Percentiles rank a stretch among this genome's conserved stretches.
Evolutionary conservation across 495 filamentous ascomycete species (phyloP).

Genomic region (Podospora conica): DNA sequence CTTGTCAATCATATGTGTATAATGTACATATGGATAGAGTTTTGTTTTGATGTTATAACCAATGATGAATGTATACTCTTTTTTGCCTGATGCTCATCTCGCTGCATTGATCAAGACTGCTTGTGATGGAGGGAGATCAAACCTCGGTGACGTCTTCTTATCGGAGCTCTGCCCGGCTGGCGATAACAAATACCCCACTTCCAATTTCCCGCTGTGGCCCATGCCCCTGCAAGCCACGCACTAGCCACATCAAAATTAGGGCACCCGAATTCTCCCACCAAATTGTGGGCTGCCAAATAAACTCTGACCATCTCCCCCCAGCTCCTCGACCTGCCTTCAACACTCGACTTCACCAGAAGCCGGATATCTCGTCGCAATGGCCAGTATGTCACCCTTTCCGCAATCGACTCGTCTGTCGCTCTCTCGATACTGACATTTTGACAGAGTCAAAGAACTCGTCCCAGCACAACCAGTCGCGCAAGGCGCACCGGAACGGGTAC

Average conservation of each 20-base stretch:
- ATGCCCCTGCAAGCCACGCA: neutral
- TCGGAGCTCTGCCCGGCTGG: neutral
- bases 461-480: conserved; percentile 93
- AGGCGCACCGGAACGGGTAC: conserved; percentile 97
- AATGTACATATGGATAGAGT: conserved; percentile 8
- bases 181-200: neutral
- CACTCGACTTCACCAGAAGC: conserved; percentile 27
- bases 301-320: conserved; percentile 18
- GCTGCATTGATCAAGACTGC: neutral
- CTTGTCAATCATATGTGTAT: neutral
- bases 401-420: neutral
- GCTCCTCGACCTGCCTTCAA: conserved; percentile 16
- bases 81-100: neutral
- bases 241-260: conserved; percentile 25
- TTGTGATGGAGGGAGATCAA: neutral
- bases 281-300: conserved; percentile 25
- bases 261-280: conserved; percentile 27
- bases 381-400: conserved; percentile 35
- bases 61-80: neutral
- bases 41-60: neutral
- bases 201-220: neutral
- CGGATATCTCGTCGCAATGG: conserved; percentile 42
- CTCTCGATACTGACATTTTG: conserved; percentile 17
- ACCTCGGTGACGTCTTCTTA: neutral
- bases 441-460: conserved; percentile 98